A percentile compares a stretch with the other conserved stretches of the same genome.
These are phyloP conservation scores for Allantophomopsis lycopodina DNA, from an alignment of 2,329 filamentous ascomycete genomes.

Conservation along the genomic window DNA sequence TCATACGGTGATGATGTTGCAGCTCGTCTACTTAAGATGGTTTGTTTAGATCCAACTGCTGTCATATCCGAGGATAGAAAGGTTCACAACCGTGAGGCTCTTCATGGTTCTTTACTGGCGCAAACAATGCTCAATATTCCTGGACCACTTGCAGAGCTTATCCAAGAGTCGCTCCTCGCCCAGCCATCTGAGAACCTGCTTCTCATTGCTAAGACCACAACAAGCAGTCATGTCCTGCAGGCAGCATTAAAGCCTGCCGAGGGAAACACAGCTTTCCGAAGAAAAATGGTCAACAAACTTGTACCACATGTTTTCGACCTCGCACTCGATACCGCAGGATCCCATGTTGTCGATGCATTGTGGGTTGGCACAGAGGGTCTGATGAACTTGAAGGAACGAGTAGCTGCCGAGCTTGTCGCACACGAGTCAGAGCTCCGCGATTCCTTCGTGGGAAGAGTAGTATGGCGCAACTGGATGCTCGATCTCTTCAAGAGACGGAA, in stretches of 20 bases:
- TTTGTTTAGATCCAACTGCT: conserved; percentile 40
- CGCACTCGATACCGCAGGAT: conserved; percentile 46
- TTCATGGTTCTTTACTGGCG: conserved; percentile 74
- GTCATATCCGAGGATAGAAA: conserved; percentile 15
- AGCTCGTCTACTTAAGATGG: conserved; percentile 42
- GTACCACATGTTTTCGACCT: conserved; percentile 20
- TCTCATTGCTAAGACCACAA: conserved; percentile 39
- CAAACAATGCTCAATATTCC: conserved; percentile 66
- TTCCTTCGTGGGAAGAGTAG: conserved; percentile 48
- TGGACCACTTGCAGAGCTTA: conserved; percentile 51
- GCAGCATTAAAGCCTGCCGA: conserved; percentile 39
- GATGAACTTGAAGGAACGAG: conserved; percentile 52
- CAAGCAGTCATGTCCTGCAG: conserved; percentile 49
- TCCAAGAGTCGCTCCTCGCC: conserved; percentile 58
- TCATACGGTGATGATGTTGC: conserved; percentile 36
- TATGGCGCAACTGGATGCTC: conserved; percentile 65
- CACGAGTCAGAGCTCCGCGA: conserved; percentile 49
- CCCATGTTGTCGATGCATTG: conserved; percentile 53
- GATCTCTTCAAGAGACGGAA: conserved; percentile 52
- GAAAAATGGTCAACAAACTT: conserved; percentile 47
- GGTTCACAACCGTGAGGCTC: conserved; percentile 18
- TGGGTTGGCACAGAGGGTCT: conserved; percentile 50
- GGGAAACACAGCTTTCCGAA: conserved; percentile 47
- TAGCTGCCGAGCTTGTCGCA: conserved; percentile 46
- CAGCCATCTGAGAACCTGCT: conserved; percentile 41